phyloP scores from a whole-genome alignment of 2,329 filamentous ascomycete species.

The Fusarium scirpi region DNA sequence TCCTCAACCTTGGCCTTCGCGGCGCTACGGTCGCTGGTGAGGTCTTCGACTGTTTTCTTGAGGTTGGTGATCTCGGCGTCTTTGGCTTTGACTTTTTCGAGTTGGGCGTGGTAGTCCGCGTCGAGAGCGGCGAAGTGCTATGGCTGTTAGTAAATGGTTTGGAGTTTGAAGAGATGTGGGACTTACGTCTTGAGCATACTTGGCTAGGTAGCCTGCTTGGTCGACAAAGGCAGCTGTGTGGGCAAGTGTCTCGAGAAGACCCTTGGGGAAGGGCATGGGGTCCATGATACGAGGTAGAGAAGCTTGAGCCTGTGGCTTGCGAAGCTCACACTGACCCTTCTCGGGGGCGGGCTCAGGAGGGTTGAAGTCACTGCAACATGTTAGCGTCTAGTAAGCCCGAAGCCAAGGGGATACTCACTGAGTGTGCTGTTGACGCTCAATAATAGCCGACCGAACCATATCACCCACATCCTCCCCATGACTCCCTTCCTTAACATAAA shows the following conservation, averaged over 20 bases:
- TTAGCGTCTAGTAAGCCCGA: too few species aligned
- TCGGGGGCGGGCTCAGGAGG: background rate
- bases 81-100: conserved; percentile 4
- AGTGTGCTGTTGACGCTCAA: conserved; percentile 8
- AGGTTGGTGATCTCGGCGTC: conserved; percentile 7
- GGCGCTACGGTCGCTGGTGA: background rate
- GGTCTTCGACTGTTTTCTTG: background rate
- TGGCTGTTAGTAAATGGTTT: fast-evolving
- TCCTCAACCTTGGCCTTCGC: fast-evolving
- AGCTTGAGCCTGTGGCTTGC: conserved; percentile 15
- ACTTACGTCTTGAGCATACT: conserved; percentile 30
- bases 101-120: background rate
- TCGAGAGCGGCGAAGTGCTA: background rate
- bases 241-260: conserved; percentile 25
- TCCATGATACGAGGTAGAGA: conserved; percentile 16
- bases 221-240: conserved; percentile 28
- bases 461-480: conserved; percentile 1
- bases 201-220: conserved; percentile 38
- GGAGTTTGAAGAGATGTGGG: fast-evolving
- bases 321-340: conserved; percentile 23
- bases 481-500: background rate
- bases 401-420: too few species aligned
- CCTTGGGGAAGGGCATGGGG: conserved; percentile 28
- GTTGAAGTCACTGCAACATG: background rate
- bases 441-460: conserved; percentile 8